Evolutionary conservation across 306 rosid genomes (phyloP), one percentile per base, ranked within the genome.

Genomic region (Cucurbita ficifolia): DNA sequence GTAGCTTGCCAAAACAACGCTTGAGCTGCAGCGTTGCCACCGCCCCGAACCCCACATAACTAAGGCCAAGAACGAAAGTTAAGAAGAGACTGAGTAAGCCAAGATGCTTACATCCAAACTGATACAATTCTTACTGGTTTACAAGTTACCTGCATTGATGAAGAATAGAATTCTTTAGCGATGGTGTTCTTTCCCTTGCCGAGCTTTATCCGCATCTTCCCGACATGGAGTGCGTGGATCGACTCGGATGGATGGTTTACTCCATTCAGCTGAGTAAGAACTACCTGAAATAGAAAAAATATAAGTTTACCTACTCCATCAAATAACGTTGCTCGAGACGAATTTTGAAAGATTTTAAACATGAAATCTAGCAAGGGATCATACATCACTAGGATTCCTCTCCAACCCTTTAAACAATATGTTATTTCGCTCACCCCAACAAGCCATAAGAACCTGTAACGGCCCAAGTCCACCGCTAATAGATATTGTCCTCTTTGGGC

Each of bases 21-120:
- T 75, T 88, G 97, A 0, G 97, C 85, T 3, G 92, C 96, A 5
- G 97, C 97, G 79, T 89, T 92, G 21, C 97, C 97, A 2, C 96
- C 96, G 48, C 97, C 96, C 59, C 97, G 80, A 71, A 92, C 96
- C 65, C 97, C 97, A 42, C 97, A 92, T 36, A 92, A 88, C 97
- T 92, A 43, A 58, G 80, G 64, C 67, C 81, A 38, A 80, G 49
- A 53, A 79, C 17, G 68, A 54, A 62, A 60, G 22, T 59, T 40
- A 78, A 78, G 39, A 29, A 59, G 72, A 48, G 9, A 12, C 50
- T 1, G 14, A n/a, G 21, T 16, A 57, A 57, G 69, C 12, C 38
- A 38, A 61, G 12, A 35, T 36, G 69, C 17, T 36, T 36, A 17
- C 68, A 16, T 60, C 46, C 68, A 60, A 36, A 61, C 68, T 8